Evolutionary conservation across 2,329 filamentous ascomycete species (phyloP).

Genomic region (Trichoderma atrobrunneum): DNA sequence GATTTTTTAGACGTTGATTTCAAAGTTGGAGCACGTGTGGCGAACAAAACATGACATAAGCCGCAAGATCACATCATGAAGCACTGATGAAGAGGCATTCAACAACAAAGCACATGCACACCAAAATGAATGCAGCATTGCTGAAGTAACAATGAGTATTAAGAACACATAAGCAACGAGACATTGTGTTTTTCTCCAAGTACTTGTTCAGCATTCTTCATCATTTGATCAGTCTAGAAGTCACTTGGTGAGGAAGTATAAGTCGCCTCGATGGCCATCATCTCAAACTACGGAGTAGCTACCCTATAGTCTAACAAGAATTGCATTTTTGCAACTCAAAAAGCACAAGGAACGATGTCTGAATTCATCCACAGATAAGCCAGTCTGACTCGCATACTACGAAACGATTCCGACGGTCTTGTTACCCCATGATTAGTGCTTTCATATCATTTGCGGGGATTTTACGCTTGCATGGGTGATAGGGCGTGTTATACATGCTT

Average conservation of each 20-base stretch:
- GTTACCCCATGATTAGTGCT: neutral
- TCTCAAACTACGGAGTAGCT: neutral
- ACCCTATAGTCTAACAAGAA: neutral
- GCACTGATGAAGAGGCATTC: neutral
- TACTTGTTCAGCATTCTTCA: neutral
- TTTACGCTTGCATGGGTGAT: neutral
- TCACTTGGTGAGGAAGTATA: neutral
- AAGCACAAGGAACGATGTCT: neutral
- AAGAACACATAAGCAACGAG: neutral
- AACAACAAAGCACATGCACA: neutral
- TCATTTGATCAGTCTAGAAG: neutral
- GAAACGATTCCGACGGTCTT: neutral
- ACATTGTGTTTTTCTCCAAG: neutral
- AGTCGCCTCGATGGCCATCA: neutral
- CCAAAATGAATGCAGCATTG: neutral
- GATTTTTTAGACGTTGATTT: neutral
- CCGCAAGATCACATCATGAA: neutral
- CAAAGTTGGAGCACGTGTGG: neutral
- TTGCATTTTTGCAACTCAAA: neutral
- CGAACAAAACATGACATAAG: neutral
- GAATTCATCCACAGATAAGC: neutral
- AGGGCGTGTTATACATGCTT: constrained; percentile 1
- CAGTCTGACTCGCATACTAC: neutral
- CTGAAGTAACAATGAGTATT: neutral
- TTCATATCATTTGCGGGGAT: neutral